phyloP scores from a whole-genome alignment of 2,329 filamentous ascomycete species.

The Penicillium sp. region DNA sequence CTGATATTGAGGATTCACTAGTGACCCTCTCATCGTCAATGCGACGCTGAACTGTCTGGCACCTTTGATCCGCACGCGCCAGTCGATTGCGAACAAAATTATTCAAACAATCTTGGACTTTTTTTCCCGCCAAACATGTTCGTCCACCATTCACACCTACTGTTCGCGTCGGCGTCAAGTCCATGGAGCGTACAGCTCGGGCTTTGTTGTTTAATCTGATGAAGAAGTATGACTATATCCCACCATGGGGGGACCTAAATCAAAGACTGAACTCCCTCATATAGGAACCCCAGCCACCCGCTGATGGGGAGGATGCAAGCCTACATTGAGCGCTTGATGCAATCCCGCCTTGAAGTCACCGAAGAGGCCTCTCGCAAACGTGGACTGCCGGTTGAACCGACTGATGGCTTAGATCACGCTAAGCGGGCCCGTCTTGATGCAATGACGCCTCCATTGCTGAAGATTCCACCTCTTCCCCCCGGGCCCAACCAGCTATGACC shows the following conservation, averaged over 20 bases:
- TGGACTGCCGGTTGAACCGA: constrained; percentile 69
- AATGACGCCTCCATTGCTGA: constrained; percentile 51
- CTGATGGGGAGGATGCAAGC: constrained; percentile 79
- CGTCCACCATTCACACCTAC: constrained; percentile 76
- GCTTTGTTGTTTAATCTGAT: constrained; percentile 80
- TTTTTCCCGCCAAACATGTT: constrained; percentile 82
- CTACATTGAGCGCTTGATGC: constrained; percentile 80
- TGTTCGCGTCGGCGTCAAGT: constrained; percentile 80
- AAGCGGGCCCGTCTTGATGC: constrained; percentile 77
- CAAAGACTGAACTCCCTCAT: constrained; percentile 27
- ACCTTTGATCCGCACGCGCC: constrained; percentile 78
- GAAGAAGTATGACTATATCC: constrained; percentile 64
- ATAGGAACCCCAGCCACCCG: constrained; percentile 77
- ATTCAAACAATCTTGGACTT: constrained; percentile 84
- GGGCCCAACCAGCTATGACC: constrained; percentile 76
- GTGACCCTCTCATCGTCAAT: constrained; percentile 85
- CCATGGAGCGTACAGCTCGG: constrained; percentile 91
- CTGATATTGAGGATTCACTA: constrained; percentile 43
- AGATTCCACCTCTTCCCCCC: constrained; percentile 73
- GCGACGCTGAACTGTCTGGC: constrained; percentile 88
- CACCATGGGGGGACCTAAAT: background rate
- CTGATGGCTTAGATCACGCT: constrained; percentile 71
- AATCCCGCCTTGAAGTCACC: constrained; percentile 75
- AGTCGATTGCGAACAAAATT: constrained; percentile 81
- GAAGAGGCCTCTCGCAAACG: constrained; percentile 80